Evolutionary conservation across 1,284 basidiomycete species (phyloP).

Genomic region (Termitomyces sp.): DNA sequence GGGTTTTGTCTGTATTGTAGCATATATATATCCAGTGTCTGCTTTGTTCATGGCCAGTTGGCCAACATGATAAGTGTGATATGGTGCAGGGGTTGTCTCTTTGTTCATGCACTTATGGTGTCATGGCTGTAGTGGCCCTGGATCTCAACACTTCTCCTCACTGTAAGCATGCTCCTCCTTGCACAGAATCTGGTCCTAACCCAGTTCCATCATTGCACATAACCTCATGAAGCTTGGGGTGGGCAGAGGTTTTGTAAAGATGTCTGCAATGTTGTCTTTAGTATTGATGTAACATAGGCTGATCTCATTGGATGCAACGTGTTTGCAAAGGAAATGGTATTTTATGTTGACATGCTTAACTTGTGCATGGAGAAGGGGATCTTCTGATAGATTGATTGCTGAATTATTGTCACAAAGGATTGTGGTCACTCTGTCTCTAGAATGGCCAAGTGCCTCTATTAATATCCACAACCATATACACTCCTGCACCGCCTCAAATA

Average conservation of each 20-base stretch:
- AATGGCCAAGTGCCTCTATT: not conserved
- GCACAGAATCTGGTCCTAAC: not conserved
- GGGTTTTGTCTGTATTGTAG: no score
- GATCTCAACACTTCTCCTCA: not conserved
- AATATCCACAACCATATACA: not conserved
- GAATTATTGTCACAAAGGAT: not conserved
- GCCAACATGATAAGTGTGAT: no score
- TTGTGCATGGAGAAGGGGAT: not conserved
- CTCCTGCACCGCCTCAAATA: not conserved
- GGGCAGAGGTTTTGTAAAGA: no score
- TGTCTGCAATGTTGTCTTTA: no score
- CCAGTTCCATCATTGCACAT: not conserved
- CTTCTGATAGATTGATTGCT: conserved; percentile 2
- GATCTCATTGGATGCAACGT: no score
- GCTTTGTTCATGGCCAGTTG: no score
- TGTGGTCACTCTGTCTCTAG: not conserved
- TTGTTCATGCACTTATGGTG: no score
- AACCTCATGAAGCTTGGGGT: not conserved
- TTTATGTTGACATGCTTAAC: no score
- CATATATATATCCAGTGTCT: no score
- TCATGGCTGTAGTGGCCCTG: not conserved
- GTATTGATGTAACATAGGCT: no score
- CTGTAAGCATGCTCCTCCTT: conserved; percentile 2
- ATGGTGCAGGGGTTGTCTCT: no score
- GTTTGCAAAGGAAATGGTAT: no score